Evolutionary conservation across 2,329 filamentous ascomycete genomes (phyloP), one percentile per base, ranked within the genome.

Genomic region (Curvularia sp.): DNA sequence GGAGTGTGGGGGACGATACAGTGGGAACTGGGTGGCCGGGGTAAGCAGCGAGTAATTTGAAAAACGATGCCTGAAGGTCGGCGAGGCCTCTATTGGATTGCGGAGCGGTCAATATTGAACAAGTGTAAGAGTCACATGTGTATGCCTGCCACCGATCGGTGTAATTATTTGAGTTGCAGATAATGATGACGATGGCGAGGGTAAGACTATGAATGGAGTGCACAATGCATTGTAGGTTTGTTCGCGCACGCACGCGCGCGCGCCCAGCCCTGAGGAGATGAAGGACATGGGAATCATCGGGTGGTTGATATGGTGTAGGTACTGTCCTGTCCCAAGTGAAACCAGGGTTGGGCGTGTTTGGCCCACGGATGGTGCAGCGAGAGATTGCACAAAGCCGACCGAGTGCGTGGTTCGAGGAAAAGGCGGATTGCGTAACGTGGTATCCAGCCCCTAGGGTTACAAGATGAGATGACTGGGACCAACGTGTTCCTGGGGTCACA

Each of bases 21-120:
- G 44, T 33, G 44, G 44, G 30, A 31, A n/a, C 5, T 31, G 44
- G 20, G 44, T 15, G 28, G 13, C 5, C 18, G 41, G 20, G 20
- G 53, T 41, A 28, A 15, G 47, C 38, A 20, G 47, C 38, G 9
- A 30, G 13, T 35, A 2, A 58, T 55, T 55, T 55, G 55, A 52
- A 55, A 55, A 54, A 58, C 35, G 24, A 55, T 49, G 55, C 44
- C 46, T 58, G 51, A 41, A 47, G 33, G 50, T 55, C 55, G 55
- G 55, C 55, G 55, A 58, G 24, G 51, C 38, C 33, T 48, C 24
- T 54, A 43, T 42, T 57, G 43, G 8, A 38, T 41, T 26, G 35
- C 22, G 55, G 33, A 42, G 39, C 49, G 43, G 49, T 42, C 55
- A 24, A 39, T n/a, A 54, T 54, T 49, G 35, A 44, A 30, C 51